A percentile compares a stretch with the other conserved stretches of the same genome.
These are phyloP conservation scores for Incumbomyces delicatus DNA, from an alignment of 2,329 filamentous ascomycete genomes.

Conservation along the genomic window DNA sequence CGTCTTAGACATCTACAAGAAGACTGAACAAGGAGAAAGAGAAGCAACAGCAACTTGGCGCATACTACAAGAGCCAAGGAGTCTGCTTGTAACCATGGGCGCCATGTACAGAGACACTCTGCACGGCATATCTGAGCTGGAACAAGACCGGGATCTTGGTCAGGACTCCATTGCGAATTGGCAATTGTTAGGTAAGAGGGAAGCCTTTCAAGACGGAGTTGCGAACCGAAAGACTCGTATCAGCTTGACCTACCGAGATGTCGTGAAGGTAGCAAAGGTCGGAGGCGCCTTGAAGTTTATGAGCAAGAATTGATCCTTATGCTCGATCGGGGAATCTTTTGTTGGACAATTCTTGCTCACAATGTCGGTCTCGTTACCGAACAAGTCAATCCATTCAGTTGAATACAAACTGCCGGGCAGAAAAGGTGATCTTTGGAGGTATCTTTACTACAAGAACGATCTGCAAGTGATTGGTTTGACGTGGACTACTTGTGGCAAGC, in stretches of 20 bases:
- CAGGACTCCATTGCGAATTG: conserved; percentile 45
- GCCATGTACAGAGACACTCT: conserved; percentile 47
- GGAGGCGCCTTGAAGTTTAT: conserved; percentile 37
- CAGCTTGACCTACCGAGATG: conserved; percentile 67
- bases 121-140: conserved; percentile 48
- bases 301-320: conserved; percentile 9
- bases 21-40: conserved; percentile 27
- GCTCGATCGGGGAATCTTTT: too few species aligned
- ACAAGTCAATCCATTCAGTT: too few species aligned
- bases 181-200: conserved; percentile 40
- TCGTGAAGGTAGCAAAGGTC: conserved; percentile 67
- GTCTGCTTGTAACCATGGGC: conserved; percentile 49
- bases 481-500: too few species aligned
- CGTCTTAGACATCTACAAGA: conserved; percentile 66
- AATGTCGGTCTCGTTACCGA: too few species aligned
- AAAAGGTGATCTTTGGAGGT: too few species aligned
- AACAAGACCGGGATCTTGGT: conserved; percentile 54
- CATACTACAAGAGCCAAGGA: conserved; percentile 77
- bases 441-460: too few species aligned
- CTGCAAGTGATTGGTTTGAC: too few species aligned
- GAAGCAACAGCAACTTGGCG: conserved; percentile 32
- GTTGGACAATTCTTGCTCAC: too few species aligned
- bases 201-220: conserved; percentile 29
- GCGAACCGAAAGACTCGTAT: conserved; percentile 43
- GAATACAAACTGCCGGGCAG: too few species aligned